phyloP scores from a whole-genome alignment of 176 grass and related monocot genomes.

The Raddia guianensis region DNA sequence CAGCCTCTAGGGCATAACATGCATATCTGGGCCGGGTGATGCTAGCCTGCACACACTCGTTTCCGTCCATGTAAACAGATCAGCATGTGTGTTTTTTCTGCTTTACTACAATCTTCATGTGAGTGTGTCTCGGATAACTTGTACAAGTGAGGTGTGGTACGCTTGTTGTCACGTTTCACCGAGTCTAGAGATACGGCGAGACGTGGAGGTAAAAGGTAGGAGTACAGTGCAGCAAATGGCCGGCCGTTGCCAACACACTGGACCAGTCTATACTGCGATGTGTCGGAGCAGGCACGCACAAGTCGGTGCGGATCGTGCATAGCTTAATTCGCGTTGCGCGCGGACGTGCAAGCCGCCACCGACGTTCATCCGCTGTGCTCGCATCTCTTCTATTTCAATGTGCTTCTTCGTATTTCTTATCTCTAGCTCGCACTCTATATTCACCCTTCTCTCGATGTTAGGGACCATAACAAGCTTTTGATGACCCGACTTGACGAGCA shows the following conservation, averaged over 20 bases:
- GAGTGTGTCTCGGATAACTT: too few relatives aligned
- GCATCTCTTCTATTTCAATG: too few relatives aligned
- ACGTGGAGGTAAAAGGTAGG: background rate
- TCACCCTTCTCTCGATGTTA: too few relatives aligned
- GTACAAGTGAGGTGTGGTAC: too few relatives aligned
- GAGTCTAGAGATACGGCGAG: background rate
- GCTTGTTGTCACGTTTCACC: background rate
- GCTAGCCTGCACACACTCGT: background rate
- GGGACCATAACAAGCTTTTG: too few relatives aligned
- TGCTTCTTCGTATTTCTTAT: too few relatives aligned
- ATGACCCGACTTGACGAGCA: too few relatives aligned
- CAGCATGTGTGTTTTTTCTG: background rate
- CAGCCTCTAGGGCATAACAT: background rate
- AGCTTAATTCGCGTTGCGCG: too few relatives aligned
- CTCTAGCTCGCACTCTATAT: too few relatives aligned
- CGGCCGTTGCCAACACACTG: background rate
- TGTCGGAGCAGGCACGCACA: background rate
- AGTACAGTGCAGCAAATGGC: background rate
- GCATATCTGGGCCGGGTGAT: background rate
- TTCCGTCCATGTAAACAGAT: conserved; percentile 13
- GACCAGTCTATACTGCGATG: background rate
- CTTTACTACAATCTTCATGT: too few relatives aligned
- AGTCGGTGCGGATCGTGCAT: background rate
- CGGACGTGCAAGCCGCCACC: too few relatives aligned
- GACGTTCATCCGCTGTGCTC: too few relatives aligned